Evolutionary conservation across 352 stramenopile genomes (phyloP).

Genomic region (Phytophthora crassamura): DNA sequence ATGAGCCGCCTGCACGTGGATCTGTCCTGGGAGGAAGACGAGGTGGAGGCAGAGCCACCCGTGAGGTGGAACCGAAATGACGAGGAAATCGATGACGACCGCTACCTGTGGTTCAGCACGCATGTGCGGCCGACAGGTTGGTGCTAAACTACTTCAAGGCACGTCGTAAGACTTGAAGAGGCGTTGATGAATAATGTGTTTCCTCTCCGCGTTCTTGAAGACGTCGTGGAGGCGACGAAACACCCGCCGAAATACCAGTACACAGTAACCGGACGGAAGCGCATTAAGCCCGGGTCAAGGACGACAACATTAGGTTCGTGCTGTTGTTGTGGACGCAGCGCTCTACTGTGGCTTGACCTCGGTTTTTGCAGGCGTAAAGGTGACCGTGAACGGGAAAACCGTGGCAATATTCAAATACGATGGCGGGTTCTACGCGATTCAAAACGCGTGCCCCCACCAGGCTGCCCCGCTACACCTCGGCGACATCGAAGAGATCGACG

Average conservation of each 20-base stretch:
- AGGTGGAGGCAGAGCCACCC: conserved; percentile 25
- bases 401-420: conserved; percentile 88
- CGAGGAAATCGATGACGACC: conserved; percentile 23
- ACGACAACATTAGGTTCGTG: conserved; percentile 64
- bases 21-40: conserved; percentile 47
- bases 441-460: conserved; percentile 83
- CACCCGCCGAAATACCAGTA: conserved; percentile 78
- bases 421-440: conserved; percentile 72
- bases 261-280: conserved; percentile 74
- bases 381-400: conserved; percentile 65
- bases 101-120: conserved; percentile 77
- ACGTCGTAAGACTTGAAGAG: too few species aligned
- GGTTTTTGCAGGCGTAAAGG: conserved; percentile 52
- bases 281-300: conserved; percentile 70
- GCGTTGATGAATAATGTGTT: neutral
- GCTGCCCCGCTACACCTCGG: conserved; percentile 82
- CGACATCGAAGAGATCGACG: conserved; percentile 88
- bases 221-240: conserved; percentile 78
- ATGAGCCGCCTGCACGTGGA: conserved; percentile 32
- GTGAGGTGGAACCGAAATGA: conserved; percentile 19
- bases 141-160: too few species aligned
- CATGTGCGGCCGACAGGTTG: conserved; percentile 63
- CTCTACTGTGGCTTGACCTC: neutral
- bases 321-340: neutral
- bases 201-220: conserved; percentile 33